A percentile compares a stretch with the other conserved stretches of the same genome.
Evolutionary conservation across 2,329 filamentous ascomycete species (phyloP).

Genomic region (Chaetoscypha palmicola): DNA sequence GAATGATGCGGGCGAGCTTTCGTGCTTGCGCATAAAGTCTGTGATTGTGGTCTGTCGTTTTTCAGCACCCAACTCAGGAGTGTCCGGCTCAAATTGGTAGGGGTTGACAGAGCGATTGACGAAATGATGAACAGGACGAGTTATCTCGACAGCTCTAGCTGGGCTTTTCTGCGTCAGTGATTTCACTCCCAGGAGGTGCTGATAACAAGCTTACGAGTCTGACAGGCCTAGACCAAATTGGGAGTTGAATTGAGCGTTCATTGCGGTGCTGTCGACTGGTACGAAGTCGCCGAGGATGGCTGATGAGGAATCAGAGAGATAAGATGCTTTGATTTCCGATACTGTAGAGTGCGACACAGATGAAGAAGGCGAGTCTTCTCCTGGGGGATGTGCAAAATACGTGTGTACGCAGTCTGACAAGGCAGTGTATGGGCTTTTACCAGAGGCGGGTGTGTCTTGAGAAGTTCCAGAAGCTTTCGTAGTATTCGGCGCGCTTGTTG

Average conservation of each 20-base stretch:
- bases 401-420: no score
- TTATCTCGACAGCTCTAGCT: neutral
- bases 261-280: conserved; percentile 14
- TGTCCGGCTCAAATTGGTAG: conserved; percentile 27
- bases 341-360: conserved; percentile 8
- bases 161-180: neutral
- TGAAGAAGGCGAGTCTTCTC: conserved; percentile 1
- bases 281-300: conserved; percentile 25
- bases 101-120: conserved; percentile 10
- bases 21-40: conserved; percentile 19
- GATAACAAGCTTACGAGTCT: neutral
- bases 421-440: no score
- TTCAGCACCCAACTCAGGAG: conserved; percentile 11
- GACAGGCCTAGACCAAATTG: conserved; percentile 4
- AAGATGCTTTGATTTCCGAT: conserved; percentile 9
- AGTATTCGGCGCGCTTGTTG: no score
- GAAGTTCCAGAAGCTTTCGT: no score
- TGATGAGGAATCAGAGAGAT: conserved; percentile 14
- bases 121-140: neutral
- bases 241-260: no score
- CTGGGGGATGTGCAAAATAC: no score
- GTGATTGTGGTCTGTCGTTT: conserved; percentile 21
- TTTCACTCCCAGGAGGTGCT: neutral
- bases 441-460: no score
- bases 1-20: conserved; percentile 5